Evolutionary conservation across 169 alveolate species (phyloP), one percentile per base, ranked within the genome.

Genomic region (Plasmodium inui): DNA sequence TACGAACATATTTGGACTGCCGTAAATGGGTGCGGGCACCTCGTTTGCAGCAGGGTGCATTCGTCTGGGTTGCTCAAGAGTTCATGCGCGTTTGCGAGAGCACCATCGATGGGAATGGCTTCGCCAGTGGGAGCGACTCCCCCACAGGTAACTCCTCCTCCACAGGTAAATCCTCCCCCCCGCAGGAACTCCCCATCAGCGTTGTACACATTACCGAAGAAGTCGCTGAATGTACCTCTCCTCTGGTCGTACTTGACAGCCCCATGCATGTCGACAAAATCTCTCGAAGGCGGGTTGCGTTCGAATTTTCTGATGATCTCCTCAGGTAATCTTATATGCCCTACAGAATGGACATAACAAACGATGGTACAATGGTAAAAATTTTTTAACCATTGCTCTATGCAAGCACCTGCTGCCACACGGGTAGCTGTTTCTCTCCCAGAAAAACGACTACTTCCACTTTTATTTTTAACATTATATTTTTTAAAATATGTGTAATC

Each of bases 401-500:
- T 84, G 50, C 92, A 84, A 72, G 92, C 79, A 1, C 92, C 84
- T 8, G 92, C 92, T 46, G 92, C 92, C 14, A 84, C 92, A 44
- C 83, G 53, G 41, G 84, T 84, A 7, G 84, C 84, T 5, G 92
- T 73, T 73, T 84, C 92, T 19, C 92, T 72, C 19, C 84, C 83
- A 0, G 92, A 84, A 46, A 84, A 84, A 72, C 92, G 30, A n/a
- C 92, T 84, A 84, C 84, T 84, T 22, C 84, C 83, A 73, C 84
- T 84, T 84, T 84, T 84, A 84, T 73, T 72, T 73, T 84, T 84
- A 3, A 84, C 84, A 84, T 84, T 55, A 14, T 84, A 84, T 84
- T 84, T 84, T 74, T 72, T 84, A 84, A 84, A 84, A 72, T 84
- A 84, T 30, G 92, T 84, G 79, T 84, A 84, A 84, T 84, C 84